These are phyloP conservation scores for Eustoma russellianum DNA, from an alignment of 257 asterid species.

Conservation along the genomic window DNA sequence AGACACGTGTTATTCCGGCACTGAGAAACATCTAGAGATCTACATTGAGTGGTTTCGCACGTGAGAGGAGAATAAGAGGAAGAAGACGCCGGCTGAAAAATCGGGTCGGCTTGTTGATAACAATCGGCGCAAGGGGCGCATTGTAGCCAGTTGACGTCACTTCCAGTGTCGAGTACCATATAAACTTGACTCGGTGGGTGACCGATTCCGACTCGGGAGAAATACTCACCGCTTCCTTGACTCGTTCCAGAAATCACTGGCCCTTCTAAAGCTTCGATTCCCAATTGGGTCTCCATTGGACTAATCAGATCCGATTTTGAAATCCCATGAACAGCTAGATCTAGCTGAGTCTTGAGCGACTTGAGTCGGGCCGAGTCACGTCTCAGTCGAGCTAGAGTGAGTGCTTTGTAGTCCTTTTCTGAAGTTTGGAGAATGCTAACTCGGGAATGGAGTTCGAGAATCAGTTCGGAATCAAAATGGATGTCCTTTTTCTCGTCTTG, in stretches of 20 bases:
- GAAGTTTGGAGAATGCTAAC: constrained; percentile 36
- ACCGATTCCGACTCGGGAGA: constrained; percentile 79
- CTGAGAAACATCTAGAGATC: constrained; percentile 72
- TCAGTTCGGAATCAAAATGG: constrained; percentile 22
- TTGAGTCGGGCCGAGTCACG: constrained; percentile 74
- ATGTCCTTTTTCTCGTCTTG: constrained; percentile 18
- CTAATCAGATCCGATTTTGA: constrained; percentile 47
- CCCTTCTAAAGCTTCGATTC: constrained; percentile 42
- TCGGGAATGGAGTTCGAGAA: constrained; percentile 60
- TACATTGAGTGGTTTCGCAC: constrained; percentile 64
- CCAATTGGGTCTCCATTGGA: constrained; percentile 44
- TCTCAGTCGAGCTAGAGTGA: constrained; percentile 50
- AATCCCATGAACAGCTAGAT: constrained; percentile 53
- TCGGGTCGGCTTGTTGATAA: constrained; percentile 95
- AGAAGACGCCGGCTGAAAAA: constrained; percentile 67
- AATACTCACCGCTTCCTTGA: constrained; percentile 98
- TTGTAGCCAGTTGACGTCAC: constrained; percentile 92
- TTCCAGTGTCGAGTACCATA: constrained; percentile 90
- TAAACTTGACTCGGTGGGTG: constrained; percentile 58
- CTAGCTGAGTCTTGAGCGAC: constrained; percentile 62
- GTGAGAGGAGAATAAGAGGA: constrained; percentile 55
- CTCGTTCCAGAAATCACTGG: constrained; percentile 84
- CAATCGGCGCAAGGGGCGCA: constrained; percentile 94
- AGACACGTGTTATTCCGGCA: constrained; percentile 66
- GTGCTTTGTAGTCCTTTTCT: constrained; percentile 40